These are phyloP conservation scores for Perilla frutescens DNA, from an alignment of 257 asterid genomes.

Conservation along the genomic window DNA sequence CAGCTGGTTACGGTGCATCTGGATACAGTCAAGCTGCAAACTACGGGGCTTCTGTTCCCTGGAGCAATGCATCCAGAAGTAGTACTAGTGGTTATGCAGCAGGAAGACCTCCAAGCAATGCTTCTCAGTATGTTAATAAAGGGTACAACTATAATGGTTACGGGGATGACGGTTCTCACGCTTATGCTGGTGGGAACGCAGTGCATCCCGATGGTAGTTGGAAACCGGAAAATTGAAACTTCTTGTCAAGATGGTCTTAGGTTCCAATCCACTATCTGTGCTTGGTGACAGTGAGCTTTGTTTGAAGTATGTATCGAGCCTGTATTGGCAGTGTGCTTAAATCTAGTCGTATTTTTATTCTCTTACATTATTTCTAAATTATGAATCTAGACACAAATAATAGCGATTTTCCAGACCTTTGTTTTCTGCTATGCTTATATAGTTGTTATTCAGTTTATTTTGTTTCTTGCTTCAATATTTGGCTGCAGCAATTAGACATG, in stretches of 20 bases:
- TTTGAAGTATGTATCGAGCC: slow-evolving; percentile 31
- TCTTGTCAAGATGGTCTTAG: background rate
- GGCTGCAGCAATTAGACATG: background rate
- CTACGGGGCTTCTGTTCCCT: slow-evolving; percentile 35
- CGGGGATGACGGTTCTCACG: slow-evolving; percentile 26
- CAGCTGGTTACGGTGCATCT: slow-evolving; percentile 34
- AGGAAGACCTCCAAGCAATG: slow-evolving; percentile 34
- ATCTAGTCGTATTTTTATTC: slow-evolving; percentile 27
- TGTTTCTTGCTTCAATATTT: background rate
- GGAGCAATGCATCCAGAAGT: slow-evolving; percentile 32
- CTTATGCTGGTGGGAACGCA: slow-evolving; percentile 31
- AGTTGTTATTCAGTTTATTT: slow-evolving; percentile 9
- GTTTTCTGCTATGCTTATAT: slow-evolving; percentile 23
- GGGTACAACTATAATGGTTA: slow-evolving; percentile 33
- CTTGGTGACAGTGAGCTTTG: slow-evolving; percentile 22
- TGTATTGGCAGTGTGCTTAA: slow-evolving; percentile 28
- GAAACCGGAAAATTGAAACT: slow-evolving; percentile 36
- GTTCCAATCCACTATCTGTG: slow-evolving; percentile 17
- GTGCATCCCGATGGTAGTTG: slow-evolving; percentile 35
- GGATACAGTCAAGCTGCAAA: slow-evolving; percentile 26
- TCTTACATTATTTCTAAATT: slow-evolving; percentile 15
- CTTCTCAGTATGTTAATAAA: slow-evolving; percentile 28
- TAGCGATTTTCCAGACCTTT: slow-evolving; percentile 32
- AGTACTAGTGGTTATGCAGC: slow-evolving; percentile 28
- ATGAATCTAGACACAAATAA: slow-evolving; percentile 29